These are phyloP conservation scores for Halophytophthora polymorphica DNA, from an alignment of 352 stramenopile species.

Conservation along the genomic window DNA sequence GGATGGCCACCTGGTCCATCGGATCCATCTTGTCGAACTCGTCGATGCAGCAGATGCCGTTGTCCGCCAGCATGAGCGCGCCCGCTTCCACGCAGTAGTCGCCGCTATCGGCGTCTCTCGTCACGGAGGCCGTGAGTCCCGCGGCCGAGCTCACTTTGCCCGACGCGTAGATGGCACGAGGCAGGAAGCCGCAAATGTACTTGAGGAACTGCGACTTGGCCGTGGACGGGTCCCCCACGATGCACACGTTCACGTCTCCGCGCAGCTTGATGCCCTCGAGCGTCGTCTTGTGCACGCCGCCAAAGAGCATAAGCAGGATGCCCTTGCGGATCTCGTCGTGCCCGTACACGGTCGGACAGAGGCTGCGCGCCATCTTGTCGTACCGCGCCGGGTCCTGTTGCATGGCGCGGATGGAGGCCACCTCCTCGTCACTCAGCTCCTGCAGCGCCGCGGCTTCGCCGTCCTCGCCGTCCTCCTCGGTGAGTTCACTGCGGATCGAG, in stretches of 20 bases:
- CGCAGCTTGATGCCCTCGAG: conserved; percentile 96
- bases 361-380: conserved; percentile 92
- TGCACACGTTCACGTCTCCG: conserved; percentile 99
- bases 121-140: conserved; percentile 97
- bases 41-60: conserved; percentile 99
- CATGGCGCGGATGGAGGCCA: conserved; percentile 92
- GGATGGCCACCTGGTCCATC: conserved; percentile 97
- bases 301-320: conserved; percentile 98
- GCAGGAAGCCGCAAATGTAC: conserved; percentile 93
- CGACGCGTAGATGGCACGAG: conserved; percentile 97
- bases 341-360: conserved; percentile 97
- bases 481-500: conserved; percentile 76
- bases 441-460: conserved; percentile 23
- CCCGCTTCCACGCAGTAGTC: conserved; percentile 92
- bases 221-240: conserved; percentile 97
- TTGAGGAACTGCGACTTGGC: conserved; percentile 99
- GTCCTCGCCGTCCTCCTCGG: conserved; percentile 38
- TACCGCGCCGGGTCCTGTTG: conserved; percentile 88
- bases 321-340: conserved; percentile 92
- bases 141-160: conserved; percentile 98
- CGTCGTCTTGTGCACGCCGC: conserved; percentile 98
- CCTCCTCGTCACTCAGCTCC: conserved; percentile 92
- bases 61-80: conserved; percentile 98
- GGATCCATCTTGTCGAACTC: conserved; percentile 99
- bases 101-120: conserved; percentile 91